Evolutionary conservation across 257 asterid genomes (phyloP).

Genomic region (Solanum lignicaule): DNA sequence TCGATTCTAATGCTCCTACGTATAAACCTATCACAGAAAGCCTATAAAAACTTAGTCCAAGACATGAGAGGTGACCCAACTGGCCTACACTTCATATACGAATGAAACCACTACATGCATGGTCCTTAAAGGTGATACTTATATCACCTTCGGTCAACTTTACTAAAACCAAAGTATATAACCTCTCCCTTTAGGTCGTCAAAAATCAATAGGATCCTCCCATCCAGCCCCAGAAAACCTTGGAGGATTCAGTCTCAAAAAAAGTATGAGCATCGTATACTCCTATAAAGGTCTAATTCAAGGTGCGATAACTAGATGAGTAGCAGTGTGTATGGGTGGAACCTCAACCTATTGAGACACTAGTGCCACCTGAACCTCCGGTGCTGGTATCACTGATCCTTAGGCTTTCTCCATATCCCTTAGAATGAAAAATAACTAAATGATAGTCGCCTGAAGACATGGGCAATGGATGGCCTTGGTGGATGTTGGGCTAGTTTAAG

Average conservation of each 20-base stretch:
- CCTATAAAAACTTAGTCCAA: neutral
- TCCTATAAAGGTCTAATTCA: neutral
- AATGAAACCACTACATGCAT: neutral
- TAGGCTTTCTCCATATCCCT: neutral
- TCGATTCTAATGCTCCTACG: neutral
- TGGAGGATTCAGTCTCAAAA: neutral
- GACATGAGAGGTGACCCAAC: neutral
- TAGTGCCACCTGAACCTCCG: neutral
- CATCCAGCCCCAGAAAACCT: neutral
- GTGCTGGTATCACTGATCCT: neutral
- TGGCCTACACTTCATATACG: neutral
- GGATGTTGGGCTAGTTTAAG: neutral
- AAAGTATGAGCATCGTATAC: neutral
- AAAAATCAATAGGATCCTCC: neutral
- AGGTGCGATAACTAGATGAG: neutral
- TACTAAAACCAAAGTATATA: neutral
- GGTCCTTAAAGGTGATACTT: neutral
- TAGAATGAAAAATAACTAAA: neutral
- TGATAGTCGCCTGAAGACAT: neutral
- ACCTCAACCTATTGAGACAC: neutral
- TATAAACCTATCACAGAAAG: neutral
- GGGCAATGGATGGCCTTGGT: neutral
- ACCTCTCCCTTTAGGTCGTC: neutral
- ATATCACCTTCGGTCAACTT: too few species aligned
- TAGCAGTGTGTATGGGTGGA: neutral